Evolutionary conservation across 2,329 filamentous ascomycete genomes (phyloP).

Genomic region (Microcera coccophila): DNA sequence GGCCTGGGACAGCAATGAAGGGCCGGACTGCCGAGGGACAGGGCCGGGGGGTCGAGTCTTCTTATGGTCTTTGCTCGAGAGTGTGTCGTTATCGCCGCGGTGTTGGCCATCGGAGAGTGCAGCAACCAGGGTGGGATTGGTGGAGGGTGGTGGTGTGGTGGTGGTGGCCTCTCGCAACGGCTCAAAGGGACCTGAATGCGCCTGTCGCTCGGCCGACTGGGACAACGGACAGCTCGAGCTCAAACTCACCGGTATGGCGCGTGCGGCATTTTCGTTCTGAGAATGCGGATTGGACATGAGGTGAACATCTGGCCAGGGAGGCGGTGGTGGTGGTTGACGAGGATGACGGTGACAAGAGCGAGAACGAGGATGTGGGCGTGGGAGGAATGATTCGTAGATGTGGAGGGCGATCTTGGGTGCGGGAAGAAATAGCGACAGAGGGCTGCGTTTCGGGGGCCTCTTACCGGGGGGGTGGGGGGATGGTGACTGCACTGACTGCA

Average conservation of each 20-base stretch:
- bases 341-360: conserved; percentile 13
- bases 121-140: conserved; percentile 9
- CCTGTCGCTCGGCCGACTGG: conserved; percentile 3
- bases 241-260: conserved; percentile 42
- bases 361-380: conserved; percentile 19
- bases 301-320: conserved; percentile 49
- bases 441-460: background rate
- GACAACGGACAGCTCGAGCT: conserved; percentile 10
- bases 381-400: conserved; percentile 32
- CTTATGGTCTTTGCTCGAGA: conserved; percentile 38
- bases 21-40: conserved; percentile 44
- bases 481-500: too few species aligned
- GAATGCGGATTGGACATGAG: conserved; percentile 54
- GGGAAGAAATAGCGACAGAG: background rate
- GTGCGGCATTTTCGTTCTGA: conserved; percentile 54
- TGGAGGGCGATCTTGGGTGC: conserved; percentile 5
- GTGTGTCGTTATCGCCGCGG: conserved; percentile 23
- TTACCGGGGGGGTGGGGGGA: background rate
- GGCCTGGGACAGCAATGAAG: conserved; percentile 55
- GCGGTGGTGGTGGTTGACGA: conserved; percentile 15
- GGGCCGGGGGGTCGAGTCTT: conserved; percentile 40
- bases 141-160: conserved; percentile 16
- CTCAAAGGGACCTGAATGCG: conserved; percentile 15
- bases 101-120: conserved; percentile 13
- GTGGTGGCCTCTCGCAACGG: conserved; percentile 12